A percentile compares a stretch with the other conserved stretches of the same genome.
Conservation (phyloP, 345 rosid species). For the Hevea brasiliensis region DNA sequence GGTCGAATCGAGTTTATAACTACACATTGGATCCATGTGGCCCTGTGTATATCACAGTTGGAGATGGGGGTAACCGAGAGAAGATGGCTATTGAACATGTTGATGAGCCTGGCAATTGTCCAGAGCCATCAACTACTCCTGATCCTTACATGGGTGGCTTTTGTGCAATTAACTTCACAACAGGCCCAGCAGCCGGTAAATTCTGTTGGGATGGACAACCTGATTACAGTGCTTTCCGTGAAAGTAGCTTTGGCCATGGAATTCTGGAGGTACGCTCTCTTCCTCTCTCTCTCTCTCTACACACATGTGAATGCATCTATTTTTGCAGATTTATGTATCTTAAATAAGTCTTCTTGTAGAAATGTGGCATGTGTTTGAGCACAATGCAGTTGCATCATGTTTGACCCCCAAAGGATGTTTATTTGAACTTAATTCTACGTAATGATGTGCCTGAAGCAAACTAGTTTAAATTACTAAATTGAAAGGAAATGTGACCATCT, state of each 20-base stretch:
- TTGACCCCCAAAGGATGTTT: background rate
- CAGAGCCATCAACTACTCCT: slow-evolving; percentile 55
- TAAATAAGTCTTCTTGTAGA: background rate
- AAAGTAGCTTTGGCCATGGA: slow-evolving; percentile 89
- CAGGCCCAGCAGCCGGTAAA: slow-evolving; percentile 60
- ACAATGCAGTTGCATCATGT: background rate
- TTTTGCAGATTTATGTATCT: background rate
- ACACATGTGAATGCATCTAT: too few species aligned
- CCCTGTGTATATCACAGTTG: slow-evolving; percentile 66
- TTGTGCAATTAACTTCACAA: slow-evolving; percentile 75
- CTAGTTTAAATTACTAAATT: too few species aligned
- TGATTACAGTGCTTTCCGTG: slow-evolving; percentile 79
- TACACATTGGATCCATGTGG: slow-evolving; percentile 80
- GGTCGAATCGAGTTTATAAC: slow-evolving; percentile 86
- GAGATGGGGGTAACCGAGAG: slow-evolving; percentile 80
- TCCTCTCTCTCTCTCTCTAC: background rate
- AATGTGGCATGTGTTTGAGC: background rate
- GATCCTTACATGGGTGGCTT: slow-evolving; percentile 53
- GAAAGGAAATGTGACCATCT: too few species aligned
- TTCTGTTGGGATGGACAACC: slow-evolving; percentile 95
- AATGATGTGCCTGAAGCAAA: background rate
- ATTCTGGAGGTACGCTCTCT: slow-evolving; percentile 60
- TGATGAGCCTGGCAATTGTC: slow-evolving; percentile 89
- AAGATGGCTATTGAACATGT: slow-evolving; percentile 64
- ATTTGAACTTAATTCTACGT: too few species aligned